Conservation (phyloP, 202 grass and related monocot species). For the Saccharum hybrid region DNA sequence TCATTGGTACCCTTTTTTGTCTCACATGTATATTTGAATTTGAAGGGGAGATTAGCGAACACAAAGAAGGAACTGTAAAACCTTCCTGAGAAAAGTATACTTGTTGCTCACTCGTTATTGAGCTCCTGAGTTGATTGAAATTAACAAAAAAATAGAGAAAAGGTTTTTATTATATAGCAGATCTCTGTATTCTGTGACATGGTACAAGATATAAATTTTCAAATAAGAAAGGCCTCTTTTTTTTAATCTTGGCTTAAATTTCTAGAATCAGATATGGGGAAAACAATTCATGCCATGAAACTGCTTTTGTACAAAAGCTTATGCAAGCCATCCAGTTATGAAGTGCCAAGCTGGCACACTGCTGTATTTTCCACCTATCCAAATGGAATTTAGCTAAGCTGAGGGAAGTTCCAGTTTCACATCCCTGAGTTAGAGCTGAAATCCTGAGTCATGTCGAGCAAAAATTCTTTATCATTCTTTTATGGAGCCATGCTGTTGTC, state of each 20-base stretch:
- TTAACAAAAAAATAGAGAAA: neutral
- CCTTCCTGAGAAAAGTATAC: neutral
- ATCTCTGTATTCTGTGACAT: constrained; percentile 22
- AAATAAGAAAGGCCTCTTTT: neutral
- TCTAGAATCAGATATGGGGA: neutral
- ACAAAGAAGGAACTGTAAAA: neutral
- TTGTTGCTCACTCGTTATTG: neutral
- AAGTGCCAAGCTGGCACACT: constrained; percentile 24
- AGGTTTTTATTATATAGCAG: neutral
- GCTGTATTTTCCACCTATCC: constrained; percentile 13
- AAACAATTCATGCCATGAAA: neutral
- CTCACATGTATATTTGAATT: constrained; percentile 20
- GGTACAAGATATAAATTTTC: constrained; percentile 23
- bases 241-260: neutral
- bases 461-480: constrained; percentile 33
- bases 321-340: neutral
- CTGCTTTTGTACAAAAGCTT: constrained; percentile 1
- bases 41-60: neutral
- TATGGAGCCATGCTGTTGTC: constrained; percentile 39
- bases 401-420: constrained; percentile 2
- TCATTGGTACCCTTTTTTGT: constrained; percentile 15
- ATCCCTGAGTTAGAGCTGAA: constrained; percentile 8
- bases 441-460: neutral
- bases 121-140: constrained; percentile 15
- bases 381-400: constrained; percentile 26